Percentiles rank a stretch among this genome's conserved stretches.
These are phyloP conservation scores for Kwoniella sp. DNA, from an alignment of 768 basidiomycete genomes.

Conservation along the genomic window DNA sequence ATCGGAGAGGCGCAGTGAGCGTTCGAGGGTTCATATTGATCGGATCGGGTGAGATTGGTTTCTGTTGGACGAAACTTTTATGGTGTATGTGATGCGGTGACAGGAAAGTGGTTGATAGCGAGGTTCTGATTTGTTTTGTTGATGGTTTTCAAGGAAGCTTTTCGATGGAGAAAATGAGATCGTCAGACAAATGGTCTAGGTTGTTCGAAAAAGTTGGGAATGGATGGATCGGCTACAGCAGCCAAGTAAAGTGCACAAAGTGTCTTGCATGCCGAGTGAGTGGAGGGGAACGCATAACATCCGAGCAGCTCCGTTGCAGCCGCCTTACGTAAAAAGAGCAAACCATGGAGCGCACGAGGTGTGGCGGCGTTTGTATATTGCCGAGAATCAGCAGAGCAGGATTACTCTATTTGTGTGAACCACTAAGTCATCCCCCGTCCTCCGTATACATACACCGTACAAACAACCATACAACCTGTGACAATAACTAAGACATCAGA, in stretches of 20 bases:
- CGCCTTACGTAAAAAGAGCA: background rate
- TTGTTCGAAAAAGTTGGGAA: constrained; percentile 5
- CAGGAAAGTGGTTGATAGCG: background rate
- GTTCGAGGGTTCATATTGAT: constrained; percentile 19
- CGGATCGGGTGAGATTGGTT: no score
- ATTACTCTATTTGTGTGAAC: no score
- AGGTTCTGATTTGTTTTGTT: background rate
- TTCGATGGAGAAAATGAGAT: background rate
- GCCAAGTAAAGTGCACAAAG: no score
- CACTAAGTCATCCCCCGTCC: no score
- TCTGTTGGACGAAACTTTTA: no score
- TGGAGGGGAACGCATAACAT: background rate
- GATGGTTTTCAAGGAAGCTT: background rate
- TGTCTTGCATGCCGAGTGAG: background rate
- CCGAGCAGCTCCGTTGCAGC: background rate
- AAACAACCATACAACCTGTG: background rate
- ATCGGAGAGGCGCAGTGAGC: constrained; percentile 24
- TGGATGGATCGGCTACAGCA: no score
- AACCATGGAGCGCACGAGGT: background rate
- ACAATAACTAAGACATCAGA: background rate
- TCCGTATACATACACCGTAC: no score
- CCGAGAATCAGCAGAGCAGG: background rate
- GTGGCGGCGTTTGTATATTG: constrained; percentile 1
- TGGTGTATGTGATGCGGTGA: no score
- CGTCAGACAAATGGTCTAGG: background rate